Percentiles rank a stretch among this genome's conserved stretches.
Conservation (phyloP, 176 grass and related monocot species). For the Rhynchospora breviuscula region DNA sequence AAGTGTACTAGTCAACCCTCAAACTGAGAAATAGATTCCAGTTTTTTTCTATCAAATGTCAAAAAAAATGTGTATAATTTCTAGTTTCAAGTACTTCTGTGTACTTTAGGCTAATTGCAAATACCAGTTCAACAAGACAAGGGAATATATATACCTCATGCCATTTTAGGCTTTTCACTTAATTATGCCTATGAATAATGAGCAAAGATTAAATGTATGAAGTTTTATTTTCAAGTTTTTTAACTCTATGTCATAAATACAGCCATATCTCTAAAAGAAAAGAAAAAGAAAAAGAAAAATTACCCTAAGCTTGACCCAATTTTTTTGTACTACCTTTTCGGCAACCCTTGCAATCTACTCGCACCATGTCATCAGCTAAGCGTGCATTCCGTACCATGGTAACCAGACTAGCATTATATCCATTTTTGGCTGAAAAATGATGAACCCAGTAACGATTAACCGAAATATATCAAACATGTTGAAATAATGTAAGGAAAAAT, state of each 20-base stretch:
- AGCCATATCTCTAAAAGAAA: neutral
- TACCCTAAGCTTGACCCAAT: conserved; percentile 93
- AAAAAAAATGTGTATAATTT: neutral
- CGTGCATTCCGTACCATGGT: conserved; percentile 70
- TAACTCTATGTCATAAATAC: neutral
- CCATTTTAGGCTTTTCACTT: neutral
- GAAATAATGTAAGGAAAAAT: neutral
- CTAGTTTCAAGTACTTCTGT: neutral
- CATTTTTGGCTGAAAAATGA: conserved; percentile 65
- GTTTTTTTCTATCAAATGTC: neutral
- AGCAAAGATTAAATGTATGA: neutral
- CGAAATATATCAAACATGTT: conserved; percentile 7
- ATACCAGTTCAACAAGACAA: neutral
- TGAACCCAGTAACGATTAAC: neutral
- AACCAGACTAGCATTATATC: conserved; percentile 69
- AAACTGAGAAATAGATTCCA: neutral
- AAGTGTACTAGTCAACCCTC: neutral
- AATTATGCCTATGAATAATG: neutral
- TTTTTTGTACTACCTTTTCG: conserved; percentile 77
- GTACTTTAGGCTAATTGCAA: neutral
- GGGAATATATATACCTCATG: neutral
- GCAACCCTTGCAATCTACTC: conserved; percentile 77
- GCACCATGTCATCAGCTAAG: conserved; percentile 50
- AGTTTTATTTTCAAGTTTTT: neutral
- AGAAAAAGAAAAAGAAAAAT: neutral